Conservation (phyloP, 2,329 filamentous ascomycete genomes). For the Aspergillus cejpii region DNA sequence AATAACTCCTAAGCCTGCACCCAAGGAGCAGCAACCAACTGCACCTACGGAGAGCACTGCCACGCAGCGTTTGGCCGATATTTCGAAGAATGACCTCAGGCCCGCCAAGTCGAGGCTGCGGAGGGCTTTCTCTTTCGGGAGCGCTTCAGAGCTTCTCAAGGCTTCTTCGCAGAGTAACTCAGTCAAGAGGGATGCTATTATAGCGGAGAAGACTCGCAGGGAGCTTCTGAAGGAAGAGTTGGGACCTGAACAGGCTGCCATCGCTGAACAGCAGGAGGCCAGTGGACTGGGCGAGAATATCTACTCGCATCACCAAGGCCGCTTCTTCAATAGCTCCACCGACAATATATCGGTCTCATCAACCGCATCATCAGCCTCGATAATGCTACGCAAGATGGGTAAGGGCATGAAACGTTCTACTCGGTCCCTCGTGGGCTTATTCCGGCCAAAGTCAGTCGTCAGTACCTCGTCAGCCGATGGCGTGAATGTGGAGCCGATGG, state of each 20-base stretch:
- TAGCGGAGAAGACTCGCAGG: slow-evolving; percentile 56
- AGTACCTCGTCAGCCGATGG: slow-evolving; percentile 64
- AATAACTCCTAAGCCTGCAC: slow-evolving; percentile 17
- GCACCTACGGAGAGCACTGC: slow-evolving; percentile 56
- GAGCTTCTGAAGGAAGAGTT: slow-evolving; percentile 59
- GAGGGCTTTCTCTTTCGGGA: slow-evolving; percentile 93
- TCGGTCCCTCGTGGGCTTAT: slow-evolving; percentile 84
- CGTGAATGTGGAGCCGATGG: slow-evolving; percentile 57
- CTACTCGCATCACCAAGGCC: slow-evolving; percentile 70
- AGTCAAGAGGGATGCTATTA: slow-evolving; percentile 39
- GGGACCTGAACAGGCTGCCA: slow-evolving; percentile 83
- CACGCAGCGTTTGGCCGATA: slow-evolving; percentile 75
- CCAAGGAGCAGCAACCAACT: slow-evolving; percentile 27
- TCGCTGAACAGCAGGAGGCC: slow-evolving; percentile 87
- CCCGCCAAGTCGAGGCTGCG: slow-evolving; percentile 82
- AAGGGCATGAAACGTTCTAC: slow-evolving; percentile 95
- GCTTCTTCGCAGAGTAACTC: slow-evolving; percentile 59
- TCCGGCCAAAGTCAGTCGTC: slow-evolving; percentile 86
- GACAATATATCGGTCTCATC: slow-evolving; percentile 66
- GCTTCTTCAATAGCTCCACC: slow-evolving; percentile 81
- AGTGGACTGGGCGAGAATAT: slow-evolving; percentile 88
- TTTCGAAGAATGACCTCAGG: slow-evolving; percentile 72
- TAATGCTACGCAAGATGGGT: slow-evolving; percentile 85
- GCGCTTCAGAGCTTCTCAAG: slow-evolving; percentile 79
- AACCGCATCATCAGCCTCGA: slow-evolving; percentile 44